Conservation (phyloP, 1,284 basidiomycete species). For the Anthracocystis panici-leucophaei region DNA sequence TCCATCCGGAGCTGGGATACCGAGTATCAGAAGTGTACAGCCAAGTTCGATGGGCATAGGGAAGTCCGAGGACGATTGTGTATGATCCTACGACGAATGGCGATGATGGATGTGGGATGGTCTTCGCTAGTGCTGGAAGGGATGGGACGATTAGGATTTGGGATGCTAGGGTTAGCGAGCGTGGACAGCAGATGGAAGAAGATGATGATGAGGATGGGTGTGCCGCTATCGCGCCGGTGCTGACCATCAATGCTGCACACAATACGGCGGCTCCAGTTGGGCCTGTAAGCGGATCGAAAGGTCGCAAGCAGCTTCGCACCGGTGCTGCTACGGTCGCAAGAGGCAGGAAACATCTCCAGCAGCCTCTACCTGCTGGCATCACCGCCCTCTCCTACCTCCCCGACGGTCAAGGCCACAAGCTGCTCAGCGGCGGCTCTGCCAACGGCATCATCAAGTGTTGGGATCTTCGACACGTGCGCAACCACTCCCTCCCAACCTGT, state of each 20-base stretch:
- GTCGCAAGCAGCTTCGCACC: conserved; percentile 12
- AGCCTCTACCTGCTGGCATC: conserved; percentile 45
- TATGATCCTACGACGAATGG: conserved; percentile 59
- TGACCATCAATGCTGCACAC: conserved; percentile 62
- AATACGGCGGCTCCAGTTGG: background rate
- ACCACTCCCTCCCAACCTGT: conserved; percentile 3
- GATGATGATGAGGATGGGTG: conserved; percentile 5
- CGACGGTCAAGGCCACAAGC: conserved; percentile 43
- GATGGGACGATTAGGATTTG: conserved; percentile 65
- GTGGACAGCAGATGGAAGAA: background rate
- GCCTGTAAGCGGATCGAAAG: background rate
- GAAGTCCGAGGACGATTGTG: conserved; percentile 60
- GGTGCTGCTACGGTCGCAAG: conserved; percentile 1
- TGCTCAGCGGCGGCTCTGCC: conserved; percentile 60
- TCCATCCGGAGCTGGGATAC: conserved; percentile 63
- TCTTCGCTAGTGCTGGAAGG: conserved; percentile 63
- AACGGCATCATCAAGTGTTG: conserved; percentile 65
- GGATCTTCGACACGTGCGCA: conserved; percentile 59
- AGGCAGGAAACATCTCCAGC: conserved; percentile 12
- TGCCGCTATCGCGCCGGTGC: conserved; percentile 31
- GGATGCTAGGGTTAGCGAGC: conserved; percentile 49
- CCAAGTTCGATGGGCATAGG: conserved; percentile 43
- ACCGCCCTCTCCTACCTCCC: conserved; percentile 59
- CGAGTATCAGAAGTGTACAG: conserved; percentile 50
- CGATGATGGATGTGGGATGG: conserved; percentile 43